Base-by-base conservation (phyloP, 1,284 basidiomycete genomes). In the Ceratobasidium sp. region DNA sequence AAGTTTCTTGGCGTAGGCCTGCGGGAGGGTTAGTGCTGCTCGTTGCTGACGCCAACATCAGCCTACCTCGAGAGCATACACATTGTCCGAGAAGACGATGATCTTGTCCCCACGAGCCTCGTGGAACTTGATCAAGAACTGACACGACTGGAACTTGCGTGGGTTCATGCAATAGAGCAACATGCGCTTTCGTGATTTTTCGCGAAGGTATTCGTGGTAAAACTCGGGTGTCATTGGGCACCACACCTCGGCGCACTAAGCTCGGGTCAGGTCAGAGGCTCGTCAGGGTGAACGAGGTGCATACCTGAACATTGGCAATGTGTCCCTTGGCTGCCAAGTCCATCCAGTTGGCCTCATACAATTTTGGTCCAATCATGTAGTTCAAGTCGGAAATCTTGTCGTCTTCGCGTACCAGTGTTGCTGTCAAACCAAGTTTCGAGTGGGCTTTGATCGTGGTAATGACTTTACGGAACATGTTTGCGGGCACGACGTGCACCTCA, bases 301-400 rank as follows among this genome's bases (percentile, higher is more conserved):
- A 72, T 78, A 93, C 93, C 86, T 98, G 97, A 22, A 99, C 97
- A 74, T 97, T 99, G 3, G 97, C 97, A 77, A 99, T 99, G 79
- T 99, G 97, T 0, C 97, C 97, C 79, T 99, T 98, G 70, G 94
- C 94, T 34, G 97, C 97, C 73, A 99, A 87, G 79, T 99, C 97
- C 96, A 99, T 99, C 97, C 97, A 99, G 78, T 99, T 99, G 6
- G 97, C 97, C 80, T 99, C 97, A 78, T 99, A 99, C 50, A 99
- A 84, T 81, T 99, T 99, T 3, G 97, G 97, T 0, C 97, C 97
- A 77, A 99, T 98, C 86, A 99, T 92, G 77, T 98, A 99, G 78
- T 98, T 98, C 70, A 99, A 82, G 81, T 99, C 97, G 34, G 93
- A 91, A 75, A 99, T 99, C 82, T 98, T 98, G 79, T 99, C 97